Percentiles rank a stretch among this genome's conserved stretches.
Evolutionary conservation across 345 rosid genomes (phyloP).

Genomic region (Gossypioides kirkii): DNA sequence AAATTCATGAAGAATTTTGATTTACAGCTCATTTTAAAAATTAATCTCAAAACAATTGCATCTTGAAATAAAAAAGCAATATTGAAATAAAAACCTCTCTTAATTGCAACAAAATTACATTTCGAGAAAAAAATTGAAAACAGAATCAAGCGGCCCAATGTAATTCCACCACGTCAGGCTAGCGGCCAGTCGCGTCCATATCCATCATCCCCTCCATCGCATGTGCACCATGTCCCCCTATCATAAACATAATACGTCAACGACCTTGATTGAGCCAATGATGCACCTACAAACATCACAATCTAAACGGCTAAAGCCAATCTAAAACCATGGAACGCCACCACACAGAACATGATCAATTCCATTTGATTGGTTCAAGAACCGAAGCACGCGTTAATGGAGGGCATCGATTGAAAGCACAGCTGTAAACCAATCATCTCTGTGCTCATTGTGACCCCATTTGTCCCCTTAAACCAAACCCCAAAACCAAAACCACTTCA

Average conservation of each 20-base stretch:
- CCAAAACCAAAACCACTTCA: neutral
- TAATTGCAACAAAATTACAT: no score
- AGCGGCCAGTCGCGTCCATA: neutral
- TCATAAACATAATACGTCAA: neutral
- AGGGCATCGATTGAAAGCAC: constrained; percentile 38
- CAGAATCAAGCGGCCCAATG: neutral
- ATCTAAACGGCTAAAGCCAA: neutral
- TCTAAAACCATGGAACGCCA: neutral
- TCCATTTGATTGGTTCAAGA: neutral
- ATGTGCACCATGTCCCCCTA: neutral
- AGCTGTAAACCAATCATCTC: constrained; percentile 49
- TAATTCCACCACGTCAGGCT: neutral
- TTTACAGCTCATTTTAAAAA: no score
- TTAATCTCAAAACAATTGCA: no score
- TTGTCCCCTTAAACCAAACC: neutral
- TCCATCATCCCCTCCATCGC: neutral
- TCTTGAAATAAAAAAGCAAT: no score
- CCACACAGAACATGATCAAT: neutral
- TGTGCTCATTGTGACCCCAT: constrained; percentile 9
- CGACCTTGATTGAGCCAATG: neutral
- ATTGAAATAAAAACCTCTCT: no score
- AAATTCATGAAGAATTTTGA: no score
- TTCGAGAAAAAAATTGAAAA: neutral
- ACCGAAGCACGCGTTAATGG: constrained; percentile 32
- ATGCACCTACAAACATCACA: neutral